A percentile compares a stretch with the other conserved stretches of the same genome.
Conservation (phyloP, 352 stramenopile genomes). For the Globisporangium splendens region DNA sequence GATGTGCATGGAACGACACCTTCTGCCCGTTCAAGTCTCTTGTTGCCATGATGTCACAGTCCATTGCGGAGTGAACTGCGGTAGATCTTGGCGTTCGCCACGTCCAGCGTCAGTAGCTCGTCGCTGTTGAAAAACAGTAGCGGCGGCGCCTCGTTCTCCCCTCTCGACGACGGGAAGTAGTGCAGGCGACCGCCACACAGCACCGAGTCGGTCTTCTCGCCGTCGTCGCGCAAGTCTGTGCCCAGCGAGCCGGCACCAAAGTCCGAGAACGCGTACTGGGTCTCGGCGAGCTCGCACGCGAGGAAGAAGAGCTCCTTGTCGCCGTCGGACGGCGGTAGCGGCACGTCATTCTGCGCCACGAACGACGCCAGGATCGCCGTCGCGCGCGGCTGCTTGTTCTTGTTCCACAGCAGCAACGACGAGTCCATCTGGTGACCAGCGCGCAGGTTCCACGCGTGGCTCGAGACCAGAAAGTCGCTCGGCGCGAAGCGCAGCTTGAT, state of each 20-base stretch:
- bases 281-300: slow-evolving; percentile 63
- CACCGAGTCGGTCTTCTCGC: slow-evolving; percentile 23
- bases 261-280: slow-evolving; percentile 64
- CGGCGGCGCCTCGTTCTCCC: not conserved
- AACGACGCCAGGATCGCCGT: slow-evolving; percentile 65
- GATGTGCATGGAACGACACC: too few species aligned
- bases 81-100: slow-evolving; percentile 40
- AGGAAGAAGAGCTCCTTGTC: slow-evolving; percentile 83
- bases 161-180: slow-evolving; percentile 40
- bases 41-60: too few species aligned
- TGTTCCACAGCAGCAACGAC: slow-evolving; percentile 71
- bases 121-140: slow-evolving; percentile 72
- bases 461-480: slow-evolving; percentile 50
- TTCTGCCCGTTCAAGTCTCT: too few species aligned
- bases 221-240: slow-evolving; percentile 30
- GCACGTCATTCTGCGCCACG: slow-evolving; percentile 32
- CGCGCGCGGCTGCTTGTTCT: slow-evolving; percentile 55
- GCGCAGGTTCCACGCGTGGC: slow-evolving; percentile 63
- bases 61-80: too few species aligned
- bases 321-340: slow-evolving; percentile 44
- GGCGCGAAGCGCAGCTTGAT: slow-evolving; percentile 35
- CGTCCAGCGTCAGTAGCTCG: slow-evolving; percentile 41
- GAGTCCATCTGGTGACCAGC: slow-evolving; percentile 71
- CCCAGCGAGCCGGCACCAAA: slow-evolving; percentile 54
- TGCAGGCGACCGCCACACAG: slow-evolving; percentile 62